phyloP scores from a whole-genome alignment of 768 basidiomycete genomes.

The Lentinula sp. region DNA sequence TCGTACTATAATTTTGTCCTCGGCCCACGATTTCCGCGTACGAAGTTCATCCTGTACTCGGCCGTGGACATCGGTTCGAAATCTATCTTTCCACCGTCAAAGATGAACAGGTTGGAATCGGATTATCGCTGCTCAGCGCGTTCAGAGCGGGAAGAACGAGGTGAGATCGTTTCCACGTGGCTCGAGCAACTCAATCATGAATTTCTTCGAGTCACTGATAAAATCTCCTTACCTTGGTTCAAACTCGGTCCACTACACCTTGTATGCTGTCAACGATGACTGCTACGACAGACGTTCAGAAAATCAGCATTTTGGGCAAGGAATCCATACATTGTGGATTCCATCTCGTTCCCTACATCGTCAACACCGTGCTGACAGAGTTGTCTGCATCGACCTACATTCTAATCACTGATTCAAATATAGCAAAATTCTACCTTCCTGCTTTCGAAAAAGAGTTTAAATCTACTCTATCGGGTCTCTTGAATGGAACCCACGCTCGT shows the following conservation, averaged over 20 bases:
- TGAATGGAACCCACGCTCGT: constrained; percentile 19
- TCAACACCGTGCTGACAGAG: constrained; percentile 58
- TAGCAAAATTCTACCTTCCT: constrained; percentile 74
- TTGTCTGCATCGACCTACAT: constrained; percentile 84
- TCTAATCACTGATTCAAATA: constrained; percentile 87
- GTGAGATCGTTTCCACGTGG: background rate
- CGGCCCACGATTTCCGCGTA: background rate
- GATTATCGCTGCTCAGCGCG: background rate
- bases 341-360: constrained; percentile 86
- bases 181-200: background rate
- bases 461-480: constrained; percentile 23
- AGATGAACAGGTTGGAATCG: background rate
- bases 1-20: too few species aligned
- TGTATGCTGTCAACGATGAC: background rate
- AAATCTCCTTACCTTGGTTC: background rate
- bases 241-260: background rate
- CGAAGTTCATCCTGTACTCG: background rate
- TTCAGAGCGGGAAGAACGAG: background rate
- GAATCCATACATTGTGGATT: constrained; percentile 93
- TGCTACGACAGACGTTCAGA: constrained; percentile 54
- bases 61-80: background rate
- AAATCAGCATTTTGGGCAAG: constrained; percentile 79
- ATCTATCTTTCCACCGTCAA: background rate
- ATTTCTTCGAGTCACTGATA: background rate
- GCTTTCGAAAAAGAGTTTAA: constrained; percentile 65